Evolutionary conservation across 805 yeast genomes (phyloP).

Genomic region (Dipodascus albidus): DNA sequence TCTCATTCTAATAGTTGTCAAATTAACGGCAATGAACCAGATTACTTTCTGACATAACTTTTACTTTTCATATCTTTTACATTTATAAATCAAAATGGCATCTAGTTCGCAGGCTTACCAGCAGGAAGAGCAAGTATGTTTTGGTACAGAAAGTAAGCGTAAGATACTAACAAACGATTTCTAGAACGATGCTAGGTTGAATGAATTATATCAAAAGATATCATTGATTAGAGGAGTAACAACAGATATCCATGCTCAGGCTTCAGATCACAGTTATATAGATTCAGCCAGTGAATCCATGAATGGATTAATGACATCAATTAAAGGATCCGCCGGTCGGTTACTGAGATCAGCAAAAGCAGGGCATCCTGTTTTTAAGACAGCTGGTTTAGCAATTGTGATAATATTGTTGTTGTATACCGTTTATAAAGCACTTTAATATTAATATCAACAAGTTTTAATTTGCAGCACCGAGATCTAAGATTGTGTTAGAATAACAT

Average conservation of each 20-base stretch:
- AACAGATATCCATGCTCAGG: constrained; percentile 54
- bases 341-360: constrained; percentile 44
- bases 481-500: neutral
- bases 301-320: constrained; percentile 34
- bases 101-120: constrained; percentile 18
- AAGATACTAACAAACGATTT: neutral
- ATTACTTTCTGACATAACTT: no score
- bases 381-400: constrained; percentile 45
- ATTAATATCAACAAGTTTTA: neutral
- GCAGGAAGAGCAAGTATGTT: constrained; percentile 21
- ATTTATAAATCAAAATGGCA: neutral
- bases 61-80: no score
- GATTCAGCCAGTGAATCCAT: constrained; percentile 40
- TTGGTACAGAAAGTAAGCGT: neutral
- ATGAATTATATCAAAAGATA: constrained; percentile 53
- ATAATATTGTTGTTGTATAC: constrained; percentile 47
- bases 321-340: constrained; percentile 41
- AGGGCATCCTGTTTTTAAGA: constrained; percentile 49
- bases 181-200: constrained; percentile 51
- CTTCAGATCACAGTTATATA: constrained; percentile 35
- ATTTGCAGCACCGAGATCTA: neutral
- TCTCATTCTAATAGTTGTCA: neutral
- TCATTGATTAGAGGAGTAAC: constrained; percentile 55
- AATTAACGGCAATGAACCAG: neutral
- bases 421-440: constrained; percentile 36